Base-by-base conservation (phyloP, 139 green algal genomes). In the Chlamydomonas eustigma region DNA sequence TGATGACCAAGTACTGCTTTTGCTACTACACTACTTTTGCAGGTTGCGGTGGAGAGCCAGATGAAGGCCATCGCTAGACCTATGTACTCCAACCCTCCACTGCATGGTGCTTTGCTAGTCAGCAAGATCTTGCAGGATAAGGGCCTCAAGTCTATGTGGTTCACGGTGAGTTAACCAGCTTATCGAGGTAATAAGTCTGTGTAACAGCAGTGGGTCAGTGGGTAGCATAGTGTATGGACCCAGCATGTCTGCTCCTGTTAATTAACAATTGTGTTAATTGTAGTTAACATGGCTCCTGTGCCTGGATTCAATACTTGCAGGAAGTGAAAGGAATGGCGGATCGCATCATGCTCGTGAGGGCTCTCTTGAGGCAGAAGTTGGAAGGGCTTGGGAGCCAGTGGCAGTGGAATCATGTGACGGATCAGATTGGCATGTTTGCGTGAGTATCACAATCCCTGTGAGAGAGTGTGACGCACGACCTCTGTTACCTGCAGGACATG, bases 351-450 rank as follows among this genome's bases (percentile, higher is more conserved):
- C 68, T 33, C 75, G 96, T 98, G 91, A 84, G 94, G 52, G 64
- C 50, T 0, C 76, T 87, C 67, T 86, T 96, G 78, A 80, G 88
- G 24, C 32, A 88, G 37, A 79, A 85, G 34, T 76, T 97, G 3
- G 89, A 97, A 65, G 37, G 67, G 3, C 30, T 75, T 0, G 71
- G 71, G 50, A 71, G 30, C 71, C 68, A 64, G 28, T 75, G 74
- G 50, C 67, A 37, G 2, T 97, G 92, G 92, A 77, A 91, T 28
- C 92, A 96, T 80, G 82, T 97, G 74, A 96, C 91, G 0, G 88
- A 97, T 58, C 92, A 97, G 83, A 97, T 97, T 76, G 92, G 92
- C 73, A 96, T 96, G 90, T 94, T 94, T 73, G 88, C 82, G 80
- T 95, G 88, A 74, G 64, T 51, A 63, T 44, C 52, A 58, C 44